Conservation (phyloP, 371 early-diverging fungal species). For the Blastocladiella emersonii region DNA sequence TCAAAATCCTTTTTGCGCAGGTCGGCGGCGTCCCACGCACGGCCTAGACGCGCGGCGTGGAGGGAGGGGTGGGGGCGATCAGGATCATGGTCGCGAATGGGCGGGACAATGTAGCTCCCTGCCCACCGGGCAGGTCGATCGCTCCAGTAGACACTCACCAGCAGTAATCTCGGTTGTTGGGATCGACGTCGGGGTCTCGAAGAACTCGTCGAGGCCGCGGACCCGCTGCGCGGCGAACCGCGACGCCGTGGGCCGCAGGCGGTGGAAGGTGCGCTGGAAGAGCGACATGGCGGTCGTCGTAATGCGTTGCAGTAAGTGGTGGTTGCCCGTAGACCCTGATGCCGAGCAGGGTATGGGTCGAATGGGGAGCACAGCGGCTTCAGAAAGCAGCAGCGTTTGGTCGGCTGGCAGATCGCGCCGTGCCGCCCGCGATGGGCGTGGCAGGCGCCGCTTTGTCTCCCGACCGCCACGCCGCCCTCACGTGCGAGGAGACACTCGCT, state of each 20-base stretch:
- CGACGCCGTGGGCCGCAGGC: neutral
- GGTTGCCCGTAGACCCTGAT: too few species aligned
- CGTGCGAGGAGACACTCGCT: too few species aligned
- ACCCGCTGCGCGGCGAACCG: neutral
- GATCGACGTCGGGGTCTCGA: slow-evolving; percentile 56
- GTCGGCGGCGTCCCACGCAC: slow-evolving; percentile 82
- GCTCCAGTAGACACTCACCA: slow-evolving; percentile 24
- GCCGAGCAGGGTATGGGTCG: too few species aligned
- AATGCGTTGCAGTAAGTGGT: too few species aligned
- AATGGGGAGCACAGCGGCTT: too few species aligned
- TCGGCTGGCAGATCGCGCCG: too few species aligned
- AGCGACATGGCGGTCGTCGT: too few species aligned
- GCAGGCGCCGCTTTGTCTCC: too few species aligned
- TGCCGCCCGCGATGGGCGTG: too few species aligned
- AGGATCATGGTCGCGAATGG: neutral
- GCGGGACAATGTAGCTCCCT: too few species aligned
- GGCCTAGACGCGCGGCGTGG: slow-evolving; percentile 39
- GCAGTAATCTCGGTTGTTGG: slow-evolving; percentile 45
- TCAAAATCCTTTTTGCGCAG: slow-evolving; percentile 86
- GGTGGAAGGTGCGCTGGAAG: neutral
- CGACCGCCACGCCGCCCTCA: too few species aligned
- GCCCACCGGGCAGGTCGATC: neutral
- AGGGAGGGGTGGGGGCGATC: neutral
- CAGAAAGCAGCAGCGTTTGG: too few species aligned
- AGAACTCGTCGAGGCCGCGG: slow-evolving; percentile 76